Percentiles rank a stretch among this genome's conserved stretches.
Conservation (phyloP, 169 alveolate species). For the Cryptosporidium sp. region DNA sequence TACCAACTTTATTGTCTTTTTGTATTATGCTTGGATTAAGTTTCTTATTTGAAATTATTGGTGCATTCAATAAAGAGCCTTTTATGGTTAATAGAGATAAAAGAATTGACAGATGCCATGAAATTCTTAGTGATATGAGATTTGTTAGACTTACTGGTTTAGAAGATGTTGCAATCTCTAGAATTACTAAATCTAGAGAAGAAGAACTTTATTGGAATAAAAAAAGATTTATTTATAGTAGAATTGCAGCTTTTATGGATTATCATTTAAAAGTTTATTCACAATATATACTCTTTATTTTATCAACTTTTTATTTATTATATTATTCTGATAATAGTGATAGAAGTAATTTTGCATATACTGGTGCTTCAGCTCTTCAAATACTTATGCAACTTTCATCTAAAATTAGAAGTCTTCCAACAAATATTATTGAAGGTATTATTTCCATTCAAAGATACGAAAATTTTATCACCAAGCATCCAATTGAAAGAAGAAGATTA, state of each 20-base stretch:
- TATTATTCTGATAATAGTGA: background rate
- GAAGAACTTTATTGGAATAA: constrained; percentile 61
- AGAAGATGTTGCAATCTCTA: constrained; percentile 66
- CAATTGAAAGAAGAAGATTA: constrained; percentile 20
- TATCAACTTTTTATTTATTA: constrained; percentile 14
- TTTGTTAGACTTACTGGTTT: constrained; percentile 57
- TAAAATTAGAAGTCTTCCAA: constrained; percentile 53
- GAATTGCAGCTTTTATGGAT: constrained; percentile 62
- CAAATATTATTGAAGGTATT: constrained; percentile 66
- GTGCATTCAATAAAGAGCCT: constrained; percentile 63
- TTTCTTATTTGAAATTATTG: constrained; percentile 64
- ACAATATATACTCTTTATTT: constrained; percentile 43
- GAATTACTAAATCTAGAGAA: constrained; percentile 64
- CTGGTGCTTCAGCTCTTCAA: constrained; percentile 73
- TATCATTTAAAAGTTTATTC: constrained; percentile 60
- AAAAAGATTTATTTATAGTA: constrained; percentile 51
- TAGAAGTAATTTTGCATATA: background rate
- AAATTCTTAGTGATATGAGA: constrained; percentile 52
- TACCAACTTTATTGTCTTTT: constrained; percentile 51
- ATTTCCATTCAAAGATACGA: constrained; percentile 63
- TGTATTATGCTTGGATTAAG: constrained; percentile 31
- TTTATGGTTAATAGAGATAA: constrained; percentile 64
- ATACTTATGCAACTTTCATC: constrained; percentile 64
- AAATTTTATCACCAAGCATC: constrained; percentile 15
- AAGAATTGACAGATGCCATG: constrained; percentile 73